These are phyloP conservation scores for Sarocladium kiliense DNA, from an alignment of 2,329 filamentous ascomycete genomes.

Conservation along the genomic window DNA sequence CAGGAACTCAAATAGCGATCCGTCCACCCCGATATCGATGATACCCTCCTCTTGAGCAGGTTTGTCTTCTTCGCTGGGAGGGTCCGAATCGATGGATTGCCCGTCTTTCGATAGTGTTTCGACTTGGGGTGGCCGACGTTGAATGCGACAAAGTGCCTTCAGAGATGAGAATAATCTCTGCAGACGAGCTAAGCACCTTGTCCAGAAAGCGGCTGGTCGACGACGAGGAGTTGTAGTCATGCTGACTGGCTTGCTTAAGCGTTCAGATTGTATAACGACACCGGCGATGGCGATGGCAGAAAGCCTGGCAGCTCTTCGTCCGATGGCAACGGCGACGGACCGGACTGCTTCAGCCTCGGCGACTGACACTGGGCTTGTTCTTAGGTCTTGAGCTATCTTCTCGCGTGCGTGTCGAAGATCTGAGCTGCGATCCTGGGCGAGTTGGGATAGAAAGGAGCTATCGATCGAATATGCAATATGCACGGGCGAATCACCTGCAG, in stretches of 20 bases:
- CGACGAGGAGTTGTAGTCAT: not conserved
- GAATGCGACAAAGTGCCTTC: not conserved
- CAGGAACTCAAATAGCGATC: slow-evolving; percentile 67
- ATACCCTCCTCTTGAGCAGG: slow-evolving; percentile 22
- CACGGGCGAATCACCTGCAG: slow-evolving; percentile 26
- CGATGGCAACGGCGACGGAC: not conserved
- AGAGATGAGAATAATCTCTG: not conserved
- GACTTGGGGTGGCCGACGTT: not conserved
- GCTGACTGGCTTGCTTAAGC: not conserved
- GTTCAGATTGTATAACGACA: slow-evolving; percentile 9
- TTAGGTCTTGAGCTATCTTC: slow-evolving; percentile 35
- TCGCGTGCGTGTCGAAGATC: slow-evolving; percentile 16
- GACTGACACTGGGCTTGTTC: not conserved
- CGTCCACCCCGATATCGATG: slow-evolving; percentile 65
- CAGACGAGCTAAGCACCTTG: not conserved
- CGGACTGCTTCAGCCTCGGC: not conserved
- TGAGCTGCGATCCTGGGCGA: slow-evolving; percentile 39
- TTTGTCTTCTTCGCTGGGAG: slow-evolving; percentile 20
- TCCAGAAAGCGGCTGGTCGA: not conserved
- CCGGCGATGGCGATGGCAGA: slow-evolving; percentile 18
- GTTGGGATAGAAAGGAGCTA: slow-evolving; percentile 60
- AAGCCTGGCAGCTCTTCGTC: slow-evolving; percentile 12
- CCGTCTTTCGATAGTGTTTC: not conserved
- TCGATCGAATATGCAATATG: slow-evolving; percentile 63
- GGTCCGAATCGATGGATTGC: slow-evolving; percentile 19